A percentile compares a stretch with the other conserved stretches of the same genome.
Conservation (phyloP, 2,329 filamentous ascomycete genomes). For the Trichophyton equinum region DNA sequence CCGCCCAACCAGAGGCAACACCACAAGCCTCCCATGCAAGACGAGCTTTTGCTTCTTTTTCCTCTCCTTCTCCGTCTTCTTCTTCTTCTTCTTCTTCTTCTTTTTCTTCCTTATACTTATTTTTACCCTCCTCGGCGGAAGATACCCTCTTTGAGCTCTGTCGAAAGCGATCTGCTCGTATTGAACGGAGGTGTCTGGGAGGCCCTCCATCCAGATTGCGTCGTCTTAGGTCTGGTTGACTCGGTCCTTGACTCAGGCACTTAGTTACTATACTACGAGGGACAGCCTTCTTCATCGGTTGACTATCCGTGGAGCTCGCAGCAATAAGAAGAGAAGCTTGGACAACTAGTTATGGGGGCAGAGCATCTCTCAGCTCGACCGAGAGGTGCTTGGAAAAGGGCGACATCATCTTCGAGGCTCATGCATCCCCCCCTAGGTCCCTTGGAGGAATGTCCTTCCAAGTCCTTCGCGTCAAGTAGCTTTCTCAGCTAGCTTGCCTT, state of each 20-base stretch:
- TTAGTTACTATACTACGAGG: no score
- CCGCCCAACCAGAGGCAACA: no score
- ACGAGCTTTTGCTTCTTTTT: neutral
- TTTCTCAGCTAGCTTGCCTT: neutral
- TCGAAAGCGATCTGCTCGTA: neutral
- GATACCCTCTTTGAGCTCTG: neutral
- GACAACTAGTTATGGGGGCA: no score
- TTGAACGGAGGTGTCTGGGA: neutral
- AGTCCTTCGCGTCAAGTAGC: conserved; percentile 4
- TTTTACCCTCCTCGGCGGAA: neutral
- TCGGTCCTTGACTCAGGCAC: no score
- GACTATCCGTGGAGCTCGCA: no score
- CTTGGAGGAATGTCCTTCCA: neutral
- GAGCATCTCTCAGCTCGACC: no score
- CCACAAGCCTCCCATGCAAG: neutral
- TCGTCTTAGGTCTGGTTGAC: neutral
- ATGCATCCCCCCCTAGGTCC: neutral
- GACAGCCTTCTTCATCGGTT: no score
- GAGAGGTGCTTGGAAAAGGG: no score
- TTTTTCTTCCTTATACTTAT: neutral
- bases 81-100: neutral
- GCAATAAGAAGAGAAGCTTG: no score
- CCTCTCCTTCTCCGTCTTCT: neutral
- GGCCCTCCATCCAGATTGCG: neutral
- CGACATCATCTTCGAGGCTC: no score